Evolutionary conservation across 495 filamentous ascomycete genomes (phyloP).

Genomic region (Polyplosphaeria fusca): DNA sequence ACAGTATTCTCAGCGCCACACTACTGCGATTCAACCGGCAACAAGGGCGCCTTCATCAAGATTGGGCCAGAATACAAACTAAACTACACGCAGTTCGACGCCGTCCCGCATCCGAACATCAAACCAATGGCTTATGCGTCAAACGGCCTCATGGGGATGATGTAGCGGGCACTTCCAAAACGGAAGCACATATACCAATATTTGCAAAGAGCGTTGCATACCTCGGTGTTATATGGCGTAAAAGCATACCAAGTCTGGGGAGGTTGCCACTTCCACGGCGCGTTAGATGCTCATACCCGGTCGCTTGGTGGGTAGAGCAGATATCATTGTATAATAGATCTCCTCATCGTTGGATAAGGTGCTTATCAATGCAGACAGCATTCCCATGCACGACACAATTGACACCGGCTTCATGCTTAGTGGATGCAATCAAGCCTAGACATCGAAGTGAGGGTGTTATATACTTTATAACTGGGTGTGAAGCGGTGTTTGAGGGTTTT

Average conservation of each 20-base stretch:
- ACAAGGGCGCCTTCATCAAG: constrained; percentile 98
- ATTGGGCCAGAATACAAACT: constrained; percentile 90
- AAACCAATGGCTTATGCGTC: constrained; percentile 71
- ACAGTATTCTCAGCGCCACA: constrained; percentile 98
- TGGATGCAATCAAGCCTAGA: no score
- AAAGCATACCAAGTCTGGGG: neutral
- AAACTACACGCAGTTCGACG: constrained; percentile 86
- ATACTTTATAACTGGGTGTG: no score
- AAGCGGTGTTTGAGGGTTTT: no score
- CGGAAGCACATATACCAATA: neutral
- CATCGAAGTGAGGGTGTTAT: no score
- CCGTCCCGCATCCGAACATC: constrained; percentile 91
- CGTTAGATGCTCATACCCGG: no score
- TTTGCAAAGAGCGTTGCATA: constrained; percentile 11
- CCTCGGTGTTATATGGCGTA: constrained; percentile 27
- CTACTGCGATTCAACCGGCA: constrained; percentile 97
- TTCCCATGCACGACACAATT: no score
- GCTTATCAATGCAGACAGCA: no score
- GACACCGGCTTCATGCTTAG: no score
- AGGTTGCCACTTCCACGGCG: no score
- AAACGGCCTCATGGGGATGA: constrained; percentile 25
- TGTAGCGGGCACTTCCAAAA: constrained; percentile 6
- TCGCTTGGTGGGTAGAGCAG: no score
- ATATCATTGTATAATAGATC: no score
- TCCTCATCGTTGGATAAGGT: no score